A percentile compares a stretch with the other conserved stretches of the same genome.
phyloP scores from a whole-genome alignment of 2,329 filamentous ascomycete species.

The Epichloe baconii region DNA sequence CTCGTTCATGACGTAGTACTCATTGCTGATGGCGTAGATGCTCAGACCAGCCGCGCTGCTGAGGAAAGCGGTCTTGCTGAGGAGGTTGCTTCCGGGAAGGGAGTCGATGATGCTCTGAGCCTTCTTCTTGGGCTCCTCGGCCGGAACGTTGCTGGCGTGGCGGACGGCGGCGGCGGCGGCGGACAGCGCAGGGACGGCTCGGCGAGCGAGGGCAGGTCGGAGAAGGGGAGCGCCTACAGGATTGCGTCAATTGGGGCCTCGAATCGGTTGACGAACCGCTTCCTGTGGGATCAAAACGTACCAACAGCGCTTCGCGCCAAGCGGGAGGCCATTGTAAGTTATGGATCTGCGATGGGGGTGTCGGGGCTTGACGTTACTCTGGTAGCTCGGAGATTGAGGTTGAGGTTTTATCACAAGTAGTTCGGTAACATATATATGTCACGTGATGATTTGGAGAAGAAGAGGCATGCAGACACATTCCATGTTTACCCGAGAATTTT shows the following conservation, averaged over 20 bases:
- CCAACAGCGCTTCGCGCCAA: conserved; percentile 90
- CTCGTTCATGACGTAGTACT: conserved; percentile 99
- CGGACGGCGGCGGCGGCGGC: conserved; percentile 49
- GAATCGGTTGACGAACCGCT: conserved; percentile 16
- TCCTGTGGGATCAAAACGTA: conserved; percentile 37
- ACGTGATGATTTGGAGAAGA: conserved; percentile 20
- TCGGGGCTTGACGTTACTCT: conserved; percentile 30
- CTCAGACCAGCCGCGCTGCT: conserved; percentile 83
- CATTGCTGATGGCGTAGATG: conserved; percentile 94
- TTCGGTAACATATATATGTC: conserved; percentile 23
- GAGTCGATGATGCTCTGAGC: conserved; percentile 90
- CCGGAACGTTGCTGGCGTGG: conserved; percentile 62
- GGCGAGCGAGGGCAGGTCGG: conserved; percentile 67
- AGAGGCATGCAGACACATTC: not conserved
- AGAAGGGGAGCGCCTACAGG: conserved; percentile 72
- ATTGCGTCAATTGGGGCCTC: conserved; percentile 9
- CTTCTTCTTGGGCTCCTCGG: conserved; percentile 90
- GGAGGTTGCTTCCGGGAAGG: conserved; percentile 78
- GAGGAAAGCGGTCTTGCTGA: conserved; percentile 95
- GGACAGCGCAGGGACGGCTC: conserved; percentile 61
- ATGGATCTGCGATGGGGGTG: conserved; percentile 43
- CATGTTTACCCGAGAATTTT: conserved; percentile 14
- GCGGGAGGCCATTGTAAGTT: conserved; percentile 87
- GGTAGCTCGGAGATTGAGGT: conserved; percentile 32
- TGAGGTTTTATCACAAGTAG: conserved; percentile 38